phyloP scores from a whole-genome alignment of 2,329 filamentous ascomycete genomes.

The Pestalotiopsis sp. region DNA sequence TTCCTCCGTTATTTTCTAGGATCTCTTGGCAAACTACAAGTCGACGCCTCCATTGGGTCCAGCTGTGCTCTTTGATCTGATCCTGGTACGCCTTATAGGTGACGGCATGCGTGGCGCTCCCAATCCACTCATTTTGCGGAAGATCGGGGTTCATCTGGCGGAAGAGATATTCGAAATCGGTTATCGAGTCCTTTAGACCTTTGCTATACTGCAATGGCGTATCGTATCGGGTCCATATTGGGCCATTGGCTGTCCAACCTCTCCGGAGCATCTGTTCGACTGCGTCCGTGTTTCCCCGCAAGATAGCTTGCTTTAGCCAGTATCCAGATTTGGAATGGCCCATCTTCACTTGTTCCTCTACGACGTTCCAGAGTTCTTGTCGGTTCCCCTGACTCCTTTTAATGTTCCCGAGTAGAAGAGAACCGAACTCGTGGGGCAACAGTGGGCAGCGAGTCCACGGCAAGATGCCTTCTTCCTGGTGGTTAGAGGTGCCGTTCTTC shows the following conservation, averaged over 20 bases:
- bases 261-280: not conserved
- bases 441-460: not conserved
- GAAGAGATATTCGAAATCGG: not conserved
- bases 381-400: not conserved
- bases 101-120: not conserved
- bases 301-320: not conserved
- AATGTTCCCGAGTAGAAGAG: not conserved
- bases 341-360: not conserved
- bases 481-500: not conserved
- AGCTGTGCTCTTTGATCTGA: not conserved
- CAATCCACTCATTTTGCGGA: not conserved
- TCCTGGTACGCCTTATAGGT: not conserved
- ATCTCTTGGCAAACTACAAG: not conserved
- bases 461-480: not conserved
- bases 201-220: not conserved
- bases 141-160: not conserved
- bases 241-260: not conserved
- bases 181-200: not conserved
- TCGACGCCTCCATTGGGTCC: not conserved
- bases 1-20: not conserved
- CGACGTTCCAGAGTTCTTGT: not conserved
- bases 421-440: not conserved
- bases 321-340: not conserved
- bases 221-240: not conserved
- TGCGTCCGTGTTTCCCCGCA: not conserved